phyloP scores from a whole-genome alignment of 2,329 filamentous ascomycete genomes.

The Penicillium nordicum region DNA sequence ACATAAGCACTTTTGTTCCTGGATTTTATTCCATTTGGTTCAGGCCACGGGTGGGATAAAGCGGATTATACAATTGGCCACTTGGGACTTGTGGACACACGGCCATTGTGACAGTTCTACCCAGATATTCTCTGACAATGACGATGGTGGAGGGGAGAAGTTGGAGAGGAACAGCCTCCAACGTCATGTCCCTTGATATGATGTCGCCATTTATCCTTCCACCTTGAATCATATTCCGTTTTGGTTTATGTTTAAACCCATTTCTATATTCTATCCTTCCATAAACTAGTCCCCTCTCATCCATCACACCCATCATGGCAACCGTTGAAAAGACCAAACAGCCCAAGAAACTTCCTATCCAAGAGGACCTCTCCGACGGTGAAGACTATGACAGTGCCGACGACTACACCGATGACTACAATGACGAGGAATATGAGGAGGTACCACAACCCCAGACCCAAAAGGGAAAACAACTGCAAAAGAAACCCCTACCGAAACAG shows the following conservation, averaged over 20 bases:
- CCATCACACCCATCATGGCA: conserved; percentile 22
- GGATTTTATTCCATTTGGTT: neutral
- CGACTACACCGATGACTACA: conserved; percentile 31
- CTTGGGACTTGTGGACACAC: conserved; percentile 7
- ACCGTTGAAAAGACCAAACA: conserved; percentile 30
- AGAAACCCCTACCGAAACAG: conserved; percentile 13
- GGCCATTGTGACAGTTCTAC: neutral
- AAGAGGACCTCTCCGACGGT: conserved; percentile 27
- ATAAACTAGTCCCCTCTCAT: neutral
- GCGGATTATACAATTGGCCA: neutral
- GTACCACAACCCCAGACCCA: conserved; percentile 9
- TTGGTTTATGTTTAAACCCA: neutral
- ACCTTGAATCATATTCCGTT: conserved; percentile 6
- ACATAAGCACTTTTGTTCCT: neutral
- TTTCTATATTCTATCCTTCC: neutral
- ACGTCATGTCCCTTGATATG: conserved; percentile 22
- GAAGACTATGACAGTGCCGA: conserved; percentile 32
- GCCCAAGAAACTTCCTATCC: conserved; percentile 24
- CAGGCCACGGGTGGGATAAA: conserved; percentile 5
- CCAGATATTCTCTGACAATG: conserved; percentile 1
- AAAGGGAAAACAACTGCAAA: conserved; percentile 14
- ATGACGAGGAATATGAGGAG: conserved; percentile 24
- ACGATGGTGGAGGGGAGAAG: conserved; percentile 11
- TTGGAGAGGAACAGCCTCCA: conserved; percentile 14
- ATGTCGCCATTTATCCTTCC: neutral